Percentiles rank a stretch among this genome's conserved stretches.
Conservation (phyloP, 2,329 filamentous ascomycete species). For the Xylariaceae sp. region DNA sequence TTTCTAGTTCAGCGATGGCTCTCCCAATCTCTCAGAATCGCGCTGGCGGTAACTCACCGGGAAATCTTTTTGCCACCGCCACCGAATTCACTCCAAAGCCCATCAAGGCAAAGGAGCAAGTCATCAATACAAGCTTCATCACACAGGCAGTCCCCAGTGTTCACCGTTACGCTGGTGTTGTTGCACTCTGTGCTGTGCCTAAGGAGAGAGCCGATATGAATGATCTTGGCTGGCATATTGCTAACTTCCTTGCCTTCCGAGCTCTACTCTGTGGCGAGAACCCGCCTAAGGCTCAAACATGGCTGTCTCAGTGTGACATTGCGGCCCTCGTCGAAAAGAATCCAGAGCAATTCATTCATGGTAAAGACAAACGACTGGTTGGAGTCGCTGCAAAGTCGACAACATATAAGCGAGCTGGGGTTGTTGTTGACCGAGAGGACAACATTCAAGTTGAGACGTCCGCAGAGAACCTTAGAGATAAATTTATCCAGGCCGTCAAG, state of each 20-base stretch:
- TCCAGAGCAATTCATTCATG: conserved; percentile 34
- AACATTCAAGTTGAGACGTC: conserved; percentile 33
- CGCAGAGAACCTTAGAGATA: conserved; percentile 22
- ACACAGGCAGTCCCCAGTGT: conserved; percentile 33
- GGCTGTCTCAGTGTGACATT: conserved; percentile 37
- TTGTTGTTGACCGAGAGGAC: conserved; percentile 21
- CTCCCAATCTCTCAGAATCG: not conserved
- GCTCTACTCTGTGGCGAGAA: conserved; percentile 32
- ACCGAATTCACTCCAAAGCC: conserved; percentile 6
- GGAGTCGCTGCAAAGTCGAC: conserved; percentile 11
- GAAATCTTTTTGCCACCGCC: conserved; percentile 13
- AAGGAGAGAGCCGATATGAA: conserved; percentile 29
- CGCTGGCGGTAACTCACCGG: not conserved
- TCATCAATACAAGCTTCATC: conserved; percentile 30
- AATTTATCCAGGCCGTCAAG: conserved; percentile 29
- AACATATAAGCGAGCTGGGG: not conserved
- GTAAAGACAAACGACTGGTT: conserved; percentile 33
- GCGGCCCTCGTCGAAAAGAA: conserved; percentile 22
- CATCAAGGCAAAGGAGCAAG: conserved; percentile 8
- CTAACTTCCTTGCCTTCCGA: conserved; percentile 40
- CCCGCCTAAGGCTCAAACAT: conserved; percentile 30
- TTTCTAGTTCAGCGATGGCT: not conserved
- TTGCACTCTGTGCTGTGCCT: conserved; percentile 39
- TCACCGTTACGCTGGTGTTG: conserved; percentile 22
- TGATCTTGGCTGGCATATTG: conserved; percentile 39